Conservation (phyloP, 441 rosid species). For the Adansonia grandidieri region DNA sequence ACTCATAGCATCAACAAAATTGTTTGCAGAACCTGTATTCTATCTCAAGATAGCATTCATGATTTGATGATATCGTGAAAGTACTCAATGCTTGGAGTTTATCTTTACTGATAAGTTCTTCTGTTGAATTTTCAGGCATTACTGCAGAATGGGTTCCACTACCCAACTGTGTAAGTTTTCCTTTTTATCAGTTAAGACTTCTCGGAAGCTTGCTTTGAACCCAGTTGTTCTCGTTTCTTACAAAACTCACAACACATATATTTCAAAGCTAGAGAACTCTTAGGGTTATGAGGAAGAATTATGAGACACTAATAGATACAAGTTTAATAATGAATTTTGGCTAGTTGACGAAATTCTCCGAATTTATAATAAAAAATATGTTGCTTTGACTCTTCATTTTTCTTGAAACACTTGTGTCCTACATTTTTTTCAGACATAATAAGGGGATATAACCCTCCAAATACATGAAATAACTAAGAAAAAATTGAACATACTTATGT, state of each 20-base stretch:
- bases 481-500: too few species aligned
- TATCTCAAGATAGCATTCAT: background rate
- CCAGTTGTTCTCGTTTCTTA: background rate
- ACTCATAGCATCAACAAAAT: conserved; percentile 27
- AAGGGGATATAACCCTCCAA: too few species aligned
- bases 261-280: conserved; percentile 4
- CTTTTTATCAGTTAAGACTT: background rate
- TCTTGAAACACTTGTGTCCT: too few species aligned
- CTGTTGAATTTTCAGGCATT: conserved; percentile 49
- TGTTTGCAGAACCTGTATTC: background rate
- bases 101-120: conserved; percentile 25
- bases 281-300: background rate
- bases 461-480: too few species aligned
- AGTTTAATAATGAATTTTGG: background rate
- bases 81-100: conserved; percentile 5
- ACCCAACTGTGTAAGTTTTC: conserved; percentile 49
- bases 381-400: too few species aligned
- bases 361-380: background rate
- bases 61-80: background rate
- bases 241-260: background rate
- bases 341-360: background rate
- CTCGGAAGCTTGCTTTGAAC: background rate
- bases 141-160: conserved; percentile 60
- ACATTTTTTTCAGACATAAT: too few species aligned
- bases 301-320: background rate